Base-by-base conservation (phyloP, 2,329 filamentous ascomycete species). In the Sporothrix phasma region DNA sequence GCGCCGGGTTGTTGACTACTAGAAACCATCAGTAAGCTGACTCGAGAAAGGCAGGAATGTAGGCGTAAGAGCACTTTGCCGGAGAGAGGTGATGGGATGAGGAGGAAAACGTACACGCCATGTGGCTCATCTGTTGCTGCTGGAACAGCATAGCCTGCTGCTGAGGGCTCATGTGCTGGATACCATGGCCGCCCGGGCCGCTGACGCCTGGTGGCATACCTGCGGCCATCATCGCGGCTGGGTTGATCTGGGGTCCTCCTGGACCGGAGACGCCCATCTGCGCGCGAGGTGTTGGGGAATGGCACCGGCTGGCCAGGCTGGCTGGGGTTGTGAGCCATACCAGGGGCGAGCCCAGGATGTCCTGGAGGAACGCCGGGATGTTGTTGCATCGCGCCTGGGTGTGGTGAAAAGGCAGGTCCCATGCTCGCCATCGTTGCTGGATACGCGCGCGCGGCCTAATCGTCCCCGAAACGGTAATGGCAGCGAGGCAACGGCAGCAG, bases 231-330 rank as follows among this genome's bases (percentile, higher is more conserved):
- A 92, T 84, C 64, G 85, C 82, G 31, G 83, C 84, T 70, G 89
- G 87, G 73, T 85, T 89, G 68, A 90, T 86, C 73, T 89, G 88
- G 66, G 83, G 84, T 69, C 85, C 86, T 24, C 85, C 86, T 22
- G 88, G 87, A 41, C 84, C 88, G 65, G 88, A 89, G 31, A 88
- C 88, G 66, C 83, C 86, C 78, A 89, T 88, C 70, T 89, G 87
- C 22, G 76, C 77, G 76, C 76, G 69, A 86, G 81, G 74, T 89
- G 88, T 73, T 88, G 88, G 69, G 83, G 83, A 74, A 88, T 86
- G 45, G 80, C 81, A 67, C 77, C 81, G 31, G 84, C 68, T 88
- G 87, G 62, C 80, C 88, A 69, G 84, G 86, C 72, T 89, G 87
- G 69, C 84, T 87, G 62, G 84, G 85, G 70, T 87, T 88, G 61